These are phyloP conservation scores for Chernovozyma aurita DNA, from an alignment of 1,139 yeast species.

Conservation along the genomic window DNA sequence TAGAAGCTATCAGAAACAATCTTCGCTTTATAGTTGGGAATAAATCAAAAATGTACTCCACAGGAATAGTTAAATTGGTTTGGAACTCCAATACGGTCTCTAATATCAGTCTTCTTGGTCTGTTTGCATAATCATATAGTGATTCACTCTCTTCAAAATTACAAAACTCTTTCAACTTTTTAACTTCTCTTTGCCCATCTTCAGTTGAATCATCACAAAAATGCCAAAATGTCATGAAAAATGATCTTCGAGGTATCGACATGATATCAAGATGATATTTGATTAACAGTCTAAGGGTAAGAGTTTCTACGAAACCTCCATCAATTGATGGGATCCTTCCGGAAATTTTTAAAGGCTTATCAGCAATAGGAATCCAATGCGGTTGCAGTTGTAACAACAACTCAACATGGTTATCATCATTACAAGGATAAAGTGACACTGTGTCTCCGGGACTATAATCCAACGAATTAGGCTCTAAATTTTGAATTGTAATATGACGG, in stretches of 20 bases:
- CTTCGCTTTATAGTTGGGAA: constrained; percentile 79
- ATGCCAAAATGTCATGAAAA: constrained; percentile 67
- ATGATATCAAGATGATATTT: constrained; percentile 77
- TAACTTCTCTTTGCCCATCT: constrained; percentile 57
- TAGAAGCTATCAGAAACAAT: constrained; percentile 76
- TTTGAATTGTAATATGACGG: constrained; percentile 50
- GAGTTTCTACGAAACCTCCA: constrained; percentile 53
- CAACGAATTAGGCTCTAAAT: constrained; percentile 18
- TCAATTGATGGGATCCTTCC: constrained; percentile 24
- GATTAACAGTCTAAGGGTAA: constrained; percentile 67
- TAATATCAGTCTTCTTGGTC: constrained; percentile 83
- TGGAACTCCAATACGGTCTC: constrained; percentile 83
- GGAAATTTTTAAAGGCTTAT: constrained; percentile 39
- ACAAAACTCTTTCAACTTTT: constrained; percentile 74
- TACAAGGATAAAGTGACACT: constrained; percentile 69
- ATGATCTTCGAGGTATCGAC: constrained; percentile 80
- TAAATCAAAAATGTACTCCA: constrained; percentile 68
- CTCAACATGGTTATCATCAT: constrained; percentile 61
- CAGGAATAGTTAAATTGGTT: constrained; percentile 63
- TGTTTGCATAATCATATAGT: constrained; percentile 78
- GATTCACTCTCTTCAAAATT: constrained; percentile 71
- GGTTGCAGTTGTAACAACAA: constrained; percentile 63
- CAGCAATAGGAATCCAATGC: constrained; percentile 67
- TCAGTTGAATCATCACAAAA: constrained; percentile 54
- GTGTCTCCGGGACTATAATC: constrained; percentile 76